Conservation (phyloP, 495 filamentous ascomycete species). For the Bathelium albidoporum region DNA sequence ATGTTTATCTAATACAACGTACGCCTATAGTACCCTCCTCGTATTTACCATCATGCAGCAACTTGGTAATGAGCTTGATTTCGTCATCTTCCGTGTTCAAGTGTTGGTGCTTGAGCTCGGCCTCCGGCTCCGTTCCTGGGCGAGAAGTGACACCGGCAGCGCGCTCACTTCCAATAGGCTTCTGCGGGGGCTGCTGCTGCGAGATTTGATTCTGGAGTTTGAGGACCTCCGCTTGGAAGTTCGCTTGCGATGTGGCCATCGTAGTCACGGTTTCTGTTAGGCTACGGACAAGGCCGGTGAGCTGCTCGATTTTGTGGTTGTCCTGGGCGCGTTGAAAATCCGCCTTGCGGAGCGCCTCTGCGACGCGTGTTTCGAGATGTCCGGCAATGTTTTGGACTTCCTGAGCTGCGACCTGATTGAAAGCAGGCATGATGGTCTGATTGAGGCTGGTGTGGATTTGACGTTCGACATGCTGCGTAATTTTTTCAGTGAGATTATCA, state of each 20-base stretch:
- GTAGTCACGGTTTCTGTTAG: constrained; percentile 62
- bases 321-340: constrained; percentile 64
- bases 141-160: neutral
- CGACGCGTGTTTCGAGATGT: constrained; percentile 56
- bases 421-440: constrained; percentile 51
- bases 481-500: constrained; percentile 55
- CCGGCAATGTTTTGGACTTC: constrained; percentile 48
- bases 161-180: constrained; percentile 1
- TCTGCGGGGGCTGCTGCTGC: neutral
- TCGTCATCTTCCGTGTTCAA: constrained; percentile 55
- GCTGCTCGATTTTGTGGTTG: constrained; percentile 68
- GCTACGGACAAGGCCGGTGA: constrained; percentile 59
- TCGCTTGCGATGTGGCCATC: constrained; percentile 55
- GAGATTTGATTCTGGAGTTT: constrained; percentile 24
- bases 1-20: constrained; percentile 18
- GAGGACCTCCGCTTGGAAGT: constrained; percentile 51
- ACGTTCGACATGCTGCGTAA: constrained; percentile 56
- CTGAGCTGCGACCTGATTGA: constrained; percentile 50
- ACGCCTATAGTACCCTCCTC: constrained; percentile 63
- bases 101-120: neutral
- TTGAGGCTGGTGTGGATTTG: constrained; percentile 56
- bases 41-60: constrained; percentile 54
- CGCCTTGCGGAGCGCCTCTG: constrained; percentile 50
- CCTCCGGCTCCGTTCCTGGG: neutral
- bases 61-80: constrained; percentile 49